Conservation (phyloP, 768 basidiomycete genomes). For the Leccinellum albellum region DNA sequence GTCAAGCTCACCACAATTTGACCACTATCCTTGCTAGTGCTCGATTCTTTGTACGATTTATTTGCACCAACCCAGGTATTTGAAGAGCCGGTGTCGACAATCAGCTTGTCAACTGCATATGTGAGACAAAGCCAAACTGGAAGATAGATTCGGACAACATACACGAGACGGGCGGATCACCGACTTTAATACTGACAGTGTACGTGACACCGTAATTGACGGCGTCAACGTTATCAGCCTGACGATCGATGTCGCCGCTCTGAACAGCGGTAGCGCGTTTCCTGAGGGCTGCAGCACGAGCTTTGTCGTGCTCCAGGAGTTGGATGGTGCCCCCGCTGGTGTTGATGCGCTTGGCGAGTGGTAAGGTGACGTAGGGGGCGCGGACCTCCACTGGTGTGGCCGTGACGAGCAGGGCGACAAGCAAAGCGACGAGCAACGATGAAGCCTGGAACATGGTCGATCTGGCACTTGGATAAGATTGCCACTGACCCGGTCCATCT, state of each 20-base stretch:
- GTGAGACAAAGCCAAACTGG: neutral
- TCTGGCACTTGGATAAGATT: neutral
- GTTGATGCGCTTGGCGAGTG: conserved; percentile 53
- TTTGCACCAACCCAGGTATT: conserved; percentile 69
- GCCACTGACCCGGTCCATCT: neutral
- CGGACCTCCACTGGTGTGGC: conserved; percentile 43
- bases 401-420: conserved; percentile 43
- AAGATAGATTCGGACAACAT: conserved; percentile 16
- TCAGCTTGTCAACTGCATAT: conserved; percentile 40
- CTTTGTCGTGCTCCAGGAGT: conserved; percentile 48
- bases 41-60: conserved; percentile 43
- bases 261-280: conserved; percentile 31
- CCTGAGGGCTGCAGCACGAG: conserved; percentile 44
- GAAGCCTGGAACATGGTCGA: neutral
- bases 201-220: conserved; percentile 39
- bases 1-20: conserved; percentile 43
- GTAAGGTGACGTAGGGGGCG: conserved; percentile 39
- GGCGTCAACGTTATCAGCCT: conserved; percentile 32
- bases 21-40: conserved; percentile 44
- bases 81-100: conserved; percentile 61
- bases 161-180: conserved; percentile 54
- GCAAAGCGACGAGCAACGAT: conserved; percentile 34
- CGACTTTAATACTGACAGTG: conserved; percentile 43
- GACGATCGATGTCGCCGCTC: conserved; percentile 13
- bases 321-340: conserved; percentile 42